A percentile compares a stretch with the other conserved stretches of the same genome.
Evolutionary conservation across 1,139 yeast genomes (phyloP).

Genomic region (Wickerhamomyces sp.): DNA sequence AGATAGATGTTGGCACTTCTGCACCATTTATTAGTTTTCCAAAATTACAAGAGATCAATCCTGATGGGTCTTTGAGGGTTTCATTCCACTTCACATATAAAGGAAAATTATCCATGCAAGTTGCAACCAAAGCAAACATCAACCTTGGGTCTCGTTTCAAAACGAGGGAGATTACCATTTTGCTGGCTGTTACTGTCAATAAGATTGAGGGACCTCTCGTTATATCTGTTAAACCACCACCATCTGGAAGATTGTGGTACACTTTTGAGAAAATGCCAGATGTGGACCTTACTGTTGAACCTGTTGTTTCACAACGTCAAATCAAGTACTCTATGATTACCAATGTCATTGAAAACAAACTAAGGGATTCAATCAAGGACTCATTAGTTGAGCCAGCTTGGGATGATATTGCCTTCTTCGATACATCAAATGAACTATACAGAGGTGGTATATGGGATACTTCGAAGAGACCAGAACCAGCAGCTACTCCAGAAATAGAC

Average conservation of each 20-base stretch:
- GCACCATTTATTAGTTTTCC: constrained; percentile 83
- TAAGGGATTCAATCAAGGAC: constrained; percentile 75
- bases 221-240: constrained; percentile 77
- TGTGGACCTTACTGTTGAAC: constrained; percentile 73
- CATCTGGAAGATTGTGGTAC: constrained; percentile 88
- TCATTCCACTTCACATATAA: constrained; percentile 59
- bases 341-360: constrained; percentile 69
- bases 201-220: constrained; percentile 71
- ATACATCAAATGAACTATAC: constrained; percentile 60
- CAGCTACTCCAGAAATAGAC: constrained; percentile 1
- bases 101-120: constrained; percentile 69
- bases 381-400: constrained; percentile 79
- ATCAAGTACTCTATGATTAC: constrained; percentile 75
- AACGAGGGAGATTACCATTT: constrained; percentile 70
- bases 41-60: constrained; percentile 59
- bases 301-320: constrained; percentile 80
- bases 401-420: constrained; percentile 79
- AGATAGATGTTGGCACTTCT: constrained; percentile 70
- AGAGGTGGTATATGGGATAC: constrained; percentile 93
- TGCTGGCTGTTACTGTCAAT: constrained; percentile 65
- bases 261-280: constrained; percentile 78
- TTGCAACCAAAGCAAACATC: constrained; percentile 73
- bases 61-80: constrained; percentile 74
- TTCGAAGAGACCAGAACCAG: constrained; percentile 24
- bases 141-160: constrained; percentile 74